Conservation (phyloP, 257 asterid species). For the Datura wrightii region DNA sequence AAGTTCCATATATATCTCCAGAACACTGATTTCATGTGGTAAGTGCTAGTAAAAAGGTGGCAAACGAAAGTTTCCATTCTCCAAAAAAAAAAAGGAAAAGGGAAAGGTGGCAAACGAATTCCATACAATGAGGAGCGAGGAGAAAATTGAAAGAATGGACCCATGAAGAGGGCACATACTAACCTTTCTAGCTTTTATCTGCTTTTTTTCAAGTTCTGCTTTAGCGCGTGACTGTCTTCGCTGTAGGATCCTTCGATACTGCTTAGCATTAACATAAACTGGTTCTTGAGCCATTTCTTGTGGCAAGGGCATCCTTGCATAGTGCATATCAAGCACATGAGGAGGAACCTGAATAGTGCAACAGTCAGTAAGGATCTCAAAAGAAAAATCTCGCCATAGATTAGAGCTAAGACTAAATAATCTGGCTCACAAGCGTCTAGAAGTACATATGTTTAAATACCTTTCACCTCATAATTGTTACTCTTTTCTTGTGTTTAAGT, state of each 20-base stretch:
- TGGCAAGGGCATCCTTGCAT: conserved; percentile 84
- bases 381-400: background rate
- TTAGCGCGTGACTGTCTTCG: conserved; percentile 92
- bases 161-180: conserved; percentile 13
- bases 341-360: conserved; percentile 61
- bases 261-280: conserved; percentile 91
- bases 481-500: no score
- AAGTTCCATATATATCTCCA: background rate
- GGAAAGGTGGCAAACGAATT: background rate
- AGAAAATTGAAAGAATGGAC: conserved; percentile 2
- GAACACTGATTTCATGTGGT: background rate
- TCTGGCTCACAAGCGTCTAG: background rate
- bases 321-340: conserved; percentile 62
- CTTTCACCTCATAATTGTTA: no score
- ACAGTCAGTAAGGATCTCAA: conserved; percentile 4
- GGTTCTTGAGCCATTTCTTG: conserved; percentile 90
- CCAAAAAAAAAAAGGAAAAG: no score
- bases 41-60: background rate
- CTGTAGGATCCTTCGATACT: conserved; percentile 79
- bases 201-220: conserved; percentile 84
- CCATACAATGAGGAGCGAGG: background rate
- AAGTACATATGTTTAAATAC: no score
- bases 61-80: background rate
- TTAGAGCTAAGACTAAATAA: background rate
- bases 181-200: conserved; percentile 84